A percentile compares a stretch with the other conserved stretches of the same genome.
These are phyloP conservation scores for Chloromonas sp. DNA, from an alignment of 163 green algal species.

Conservation along the genomic window DNA sequence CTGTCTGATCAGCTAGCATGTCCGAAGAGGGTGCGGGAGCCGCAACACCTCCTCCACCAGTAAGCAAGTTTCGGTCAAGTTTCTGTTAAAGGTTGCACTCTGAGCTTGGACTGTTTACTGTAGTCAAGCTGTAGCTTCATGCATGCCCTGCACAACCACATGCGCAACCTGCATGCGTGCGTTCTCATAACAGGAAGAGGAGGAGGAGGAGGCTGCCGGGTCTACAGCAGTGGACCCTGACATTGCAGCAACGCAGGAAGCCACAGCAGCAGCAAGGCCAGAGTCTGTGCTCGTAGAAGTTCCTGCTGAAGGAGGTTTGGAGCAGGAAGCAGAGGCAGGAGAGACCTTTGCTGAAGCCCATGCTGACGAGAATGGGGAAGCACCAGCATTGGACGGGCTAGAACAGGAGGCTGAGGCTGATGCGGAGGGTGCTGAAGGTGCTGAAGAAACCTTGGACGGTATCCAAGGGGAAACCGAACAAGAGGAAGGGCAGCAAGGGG, in stretches of 20 bases:
- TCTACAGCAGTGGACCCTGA: not conserved
- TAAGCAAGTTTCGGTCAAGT: too few species aligned
- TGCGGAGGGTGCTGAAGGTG: not conserved
- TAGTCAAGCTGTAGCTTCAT: too few species aligned
- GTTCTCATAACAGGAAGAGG: not conserved
- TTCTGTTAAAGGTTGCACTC: too few species aligned
- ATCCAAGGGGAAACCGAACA: not conserved
- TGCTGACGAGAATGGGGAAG: not conserved
- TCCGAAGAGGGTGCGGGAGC: too few species aligned
- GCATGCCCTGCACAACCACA: too few species aligned
- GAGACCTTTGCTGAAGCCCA: constrained; percentile 4
- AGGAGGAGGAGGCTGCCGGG: not conserved
- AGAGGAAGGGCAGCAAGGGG: too few species aligned
- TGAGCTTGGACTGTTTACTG: too few species aligned
- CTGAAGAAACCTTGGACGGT: not conserved
- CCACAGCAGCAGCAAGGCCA: not conserved
- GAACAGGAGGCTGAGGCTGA: constrained; percentile 1
- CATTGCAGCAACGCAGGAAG: not conserved
- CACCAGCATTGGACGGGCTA: not conserved
- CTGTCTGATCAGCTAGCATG: too few species aligned
- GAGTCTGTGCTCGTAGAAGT: not conserved
- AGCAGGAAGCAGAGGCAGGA: not conserved
- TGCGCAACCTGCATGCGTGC: too few species aligned
- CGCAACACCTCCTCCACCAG: too few species aligned
- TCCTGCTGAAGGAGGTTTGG: not conserved